These are phyloP conservation scores for Viridothelium virens DNA, from an alignment of 495 filamentous ascomycete genomes.

Conservation along the genomic window DNA sequence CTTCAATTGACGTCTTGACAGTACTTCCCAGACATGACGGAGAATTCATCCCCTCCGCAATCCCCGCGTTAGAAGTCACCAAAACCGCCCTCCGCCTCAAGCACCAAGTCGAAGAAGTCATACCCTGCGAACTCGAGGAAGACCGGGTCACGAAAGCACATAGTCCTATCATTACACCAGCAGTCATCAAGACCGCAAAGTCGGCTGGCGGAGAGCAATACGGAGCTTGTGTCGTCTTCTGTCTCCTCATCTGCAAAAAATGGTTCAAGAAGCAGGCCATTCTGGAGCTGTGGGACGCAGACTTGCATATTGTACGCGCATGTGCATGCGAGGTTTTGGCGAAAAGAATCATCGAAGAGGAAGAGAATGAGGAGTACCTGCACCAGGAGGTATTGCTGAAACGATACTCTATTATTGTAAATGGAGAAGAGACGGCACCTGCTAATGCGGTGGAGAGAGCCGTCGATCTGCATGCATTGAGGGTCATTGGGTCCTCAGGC, in stretches of 20 bases:
- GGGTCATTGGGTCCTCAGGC: conserved; percentile 80
- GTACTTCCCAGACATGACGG: conserved; percentile 53
- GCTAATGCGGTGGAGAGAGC: conserved; percentile 85
- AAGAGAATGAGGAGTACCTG: conserved; percentile 67
- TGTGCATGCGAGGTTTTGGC: conserved; percentile 89
- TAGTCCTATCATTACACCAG: conserved; percentile 70
- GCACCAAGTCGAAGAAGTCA: conserved; percentile 79
- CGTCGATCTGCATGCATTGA: conserved; percentile 83
- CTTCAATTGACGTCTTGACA: conserved; percentile 21
- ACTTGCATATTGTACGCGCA: conserved; percentile 69
- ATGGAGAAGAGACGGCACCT: conserved; percentile 62
- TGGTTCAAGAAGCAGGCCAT: conserved; percentile 83
- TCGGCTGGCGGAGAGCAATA: conserved; percentile 73
- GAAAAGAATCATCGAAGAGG: conserved; percentile 83
- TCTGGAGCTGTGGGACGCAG: conserved; percentile 84
- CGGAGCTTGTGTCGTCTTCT: conserved; percentile 71
- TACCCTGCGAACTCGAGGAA: conserved; percentile 79
- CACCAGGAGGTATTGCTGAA: conserved; percentile 79
- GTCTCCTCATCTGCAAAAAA: conserved; percentile 75
- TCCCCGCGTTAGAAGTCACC: conserved; percentile 65
- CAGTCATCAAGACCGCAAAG: conserved; percentile 68
- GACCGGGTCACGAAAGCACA: conserved; percentile 64
- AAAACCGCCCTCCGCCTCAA: conserved; percentile 81
- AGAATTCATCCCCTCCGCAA: conserved; percentile 49
- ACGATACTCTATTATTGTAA: conserved; percentile 72